Base-by-base conservation (phyloP, 1,284 basidiomycete genomes). In the Boletus semigastroideus region DNA sequence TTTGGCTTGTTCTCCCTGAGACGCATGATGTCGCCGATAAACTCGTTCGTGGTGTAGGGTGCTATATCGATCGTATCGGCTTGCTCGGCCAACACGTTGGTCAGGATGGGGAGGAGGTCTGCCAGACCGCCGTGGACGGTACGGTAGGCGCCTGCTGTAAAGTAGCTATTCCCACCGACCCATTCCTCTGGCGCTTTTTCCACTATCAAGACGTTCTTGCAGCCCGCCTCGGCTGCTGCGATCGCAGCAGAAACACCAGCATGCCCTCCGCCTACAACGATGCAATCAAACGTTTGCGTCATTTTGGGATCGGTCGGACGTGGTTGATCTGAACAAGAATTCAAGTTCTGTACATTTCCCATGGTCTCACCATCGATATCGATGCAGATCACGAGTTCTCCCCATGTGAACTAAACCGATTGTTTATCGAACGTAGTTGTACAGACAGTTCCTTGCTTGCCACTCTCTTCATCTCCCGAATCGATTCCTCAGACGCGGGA, bases 91-190 rank as follows among this genome's bases (percentile, higher is more conserved):
- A 76, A 62, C 42, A 77, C 77, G 57, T 80, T 79, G 46, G 61
- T 65, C 20, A 86, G 77, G 52, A 86, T 63, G 2, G 78, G 70
- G 19, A 84, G 74, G 38, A 87, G 74, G 64, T 86, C 83, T 3
- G 66, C 53, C 12, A 87, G 70, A 1, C 84, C 85, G 13, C 59
- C 67, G 58, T 87, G 85, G 4, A 77, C 79, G 16, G 79, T 84
- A 46, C 84, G 79, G 59, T 80, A 74, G 2, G 83, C 83, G 17
- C 84, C 84, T 22, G 84, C 83, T 19, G 84, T 86, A 69, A 87
- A 87, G 67, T 78, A 86, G 12, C 84, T 82, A 59, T 87, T 87
- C 13, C 84, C 86, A 13, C 86, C 86, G 9, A 68, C 76, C 84
- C 84, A 86, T 52, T 78, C 76, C 41, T 70, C 59, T 2, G 84